Base-by-base conservation (phyloP, 2,329 filamentous ascomycete species). In the Phaeosphaeriaceae sp. region DNA sequence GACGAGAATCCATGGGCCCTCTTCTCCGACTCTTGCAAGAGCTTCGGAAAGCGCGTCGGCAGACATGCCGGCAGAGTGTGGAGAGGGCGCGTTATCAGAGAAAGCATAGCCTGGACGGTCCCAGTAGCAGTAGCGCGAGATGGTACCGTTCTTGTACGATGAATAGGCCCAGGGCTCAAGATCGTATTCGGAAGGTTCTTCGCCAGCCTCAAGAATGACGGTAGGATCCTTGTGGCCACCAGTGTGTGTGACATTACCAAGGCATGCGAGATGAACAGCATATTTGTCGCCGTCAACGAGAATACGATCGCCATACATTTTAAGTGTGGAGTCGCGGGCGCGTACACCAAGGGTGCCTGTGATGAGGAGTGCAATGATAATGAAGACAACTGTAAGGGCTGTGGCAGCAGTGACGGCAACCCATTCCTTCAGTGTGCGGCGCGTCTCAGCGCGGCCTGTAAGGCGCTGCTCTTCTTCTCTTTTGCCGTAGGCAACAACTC, bases 41-140 rank as follows among this genome's bases (percentile, higher is more conserved):
- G 92, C 90, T 76, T 97, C 92, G 35, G 90, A 92, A 20, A 97
- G 79, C 0, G 87, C 90, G 66, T 96, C 92, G 4, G 90, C 87
- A n/a, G 89, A 88, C 84, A 97, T 96, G 35, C 92, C 92, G 4
- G 91, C 93, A 4, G 90, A 96, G 63, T 96, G 87, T 0, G 94
- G 94, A 5, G 92, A 97, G 2, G 94, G 94, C 0, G 93, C 92
- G 46, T 94, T 93, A 74, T 99, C 94, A 38, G 85, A 85, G 87
- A 91, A 96, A 6, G 83, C 93, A 47, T 93, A 83, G 1, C 94
- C 94, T 1, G 94, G 94, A 17, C 94, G 88, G 70, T 99, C 94
- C 70, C 90, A 92, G 74, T 96, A 97, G 80, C 94, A 99, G 77
- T 96, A 97, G 51, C 93, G 86, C 47, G 81, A 79, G 62, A 99